Conservation (phyloP, 2,329 filamentous ascomycete genomes). For the Eutypella sp. region DNA sequence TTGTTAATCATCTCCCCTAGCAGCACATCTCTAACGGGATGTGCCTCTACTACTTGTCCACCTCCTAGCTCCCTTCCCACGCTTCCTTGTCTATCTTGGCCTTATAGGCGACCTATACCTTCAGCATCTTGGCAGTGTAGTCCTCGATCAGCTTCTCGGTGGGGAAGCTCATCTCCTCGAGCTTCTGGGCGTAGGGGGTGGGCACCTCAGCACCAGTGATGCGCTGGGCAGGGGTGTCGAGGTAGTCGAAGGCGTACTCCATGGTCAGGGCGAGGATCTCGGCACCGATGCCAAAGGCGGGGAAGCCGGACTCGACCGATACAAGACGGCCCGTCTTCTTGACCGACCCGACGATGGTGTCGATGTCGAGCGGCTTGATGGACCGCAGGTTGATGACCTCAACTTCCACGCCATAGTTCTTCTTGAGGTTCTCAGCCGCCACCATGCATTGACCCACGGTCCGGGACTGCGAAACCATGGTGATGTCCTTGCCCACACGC, state of each 20-base stretch:
- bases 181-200: constrained; percentile 86
- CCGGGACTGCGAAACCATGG: constrained; percentile 89
- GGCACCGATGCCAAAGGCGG: constrained; percentile 84
- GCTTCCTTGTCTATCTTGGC: not conserved
- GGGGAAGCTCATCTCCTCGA: constrained; percentile 95
- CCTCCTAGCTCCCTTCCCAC: not conserved
- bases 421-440: constrained; percentile 87
- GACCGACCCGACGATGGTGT: constrained; percentile 91
- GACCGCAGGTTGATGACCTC: constrained; percentile 99
- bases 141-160: constrained; percentile 81
- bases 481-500: constrained; percentile 90
- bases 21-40: not conserved
- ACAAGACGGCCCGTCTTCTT: constrained; percentile 97
- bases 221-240: constrained; percentile 87
- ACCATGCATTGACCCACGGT: constrained; percentile 88
- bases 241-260: constrained; percentile 98
- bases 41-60: not conserved
- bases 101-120: constrained; percentile 18
- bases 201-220: constrained; percentile 96
- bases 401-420: constrained; percentile 91
- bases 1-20: not conserved
- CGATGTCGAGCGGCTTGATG: constrained; percentile 92
- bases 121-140: constrained; percentile 82
- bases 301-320: constrained; percentile 92
- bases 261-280: constrained; percentile 93